Conservation (phyloP, 148 eudicot genomes). For the Rhododendron simsii region DNA sequence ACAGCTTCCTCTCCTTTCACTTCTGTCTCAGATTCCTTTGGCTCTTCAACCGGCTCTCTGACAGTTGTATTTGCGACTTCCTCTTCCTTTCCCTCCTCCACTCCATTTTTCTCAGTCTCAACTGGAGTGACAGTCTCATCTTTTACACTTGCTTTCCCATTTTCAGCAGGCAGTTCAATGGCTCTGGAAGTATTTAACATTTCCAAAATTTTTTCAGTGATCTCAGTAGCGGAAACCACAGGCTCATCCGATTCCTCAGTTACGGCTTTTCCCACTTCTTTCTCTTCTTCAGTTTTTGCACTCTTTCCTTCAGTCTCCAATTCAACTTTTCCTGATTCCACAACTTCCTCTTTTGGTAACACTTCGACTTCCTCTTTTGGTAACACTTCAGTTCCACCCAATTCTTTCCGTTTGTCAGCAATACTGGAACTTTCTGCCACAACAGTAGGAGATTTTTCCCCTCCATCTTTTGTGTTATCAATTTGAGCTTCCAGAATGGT, state of each 20-base stretch:
- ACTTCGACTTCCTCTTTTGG: slow-evolving; percentile 14
- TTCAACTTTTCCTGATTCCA: not conserved
- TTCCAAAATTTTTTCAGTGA: slow-evolving; percentile 29
- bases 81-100: slow-evolving; percentile 22
- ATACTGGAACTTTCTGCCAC: not conserved
- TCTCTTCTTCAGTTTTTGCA: slow-evolving; percentile 12
- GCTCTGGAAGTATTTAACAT: slow-evolving; percentile 42
- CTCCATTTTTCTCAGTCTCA: slow-evolving; percentile 33
- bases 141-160: slow-evolving; percentile 11
- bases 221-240: slow-evolving; percentile 16
- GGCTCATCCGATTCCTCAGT: slow-evolving; percentile 29
- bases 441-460: not conserved
- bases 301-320: slow-evolving; percentile 5
- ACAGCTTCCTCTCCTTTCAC: slow-evolving; percentile 18
- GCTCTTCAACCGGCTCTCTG: slow-evolving; percentile 18
- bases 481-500: slow-evolving; percentile 7
- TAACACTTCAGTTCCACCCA: not conserved
- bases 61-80: slow-evolving; percentile 1
- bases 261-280: slow-evolving; percentile 20
- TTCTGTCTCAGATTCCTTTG: slow-evolving; percentile 21
- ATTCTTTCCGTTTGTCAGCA: slow-evolving; percentile 18
- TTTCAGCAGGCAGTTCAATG: slow-evolving; percentile 30
- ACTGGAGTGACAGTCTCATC: slow-evolving; percentile 18
- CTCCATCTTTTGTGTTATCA: not conserved
- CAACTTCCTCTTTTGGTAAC: slow-evolving; percentile 10